phyloP scores from a whole-genome alignment of 2,329 filamentous ascomycete genomes.

The Capronia epimyces region DNA sequence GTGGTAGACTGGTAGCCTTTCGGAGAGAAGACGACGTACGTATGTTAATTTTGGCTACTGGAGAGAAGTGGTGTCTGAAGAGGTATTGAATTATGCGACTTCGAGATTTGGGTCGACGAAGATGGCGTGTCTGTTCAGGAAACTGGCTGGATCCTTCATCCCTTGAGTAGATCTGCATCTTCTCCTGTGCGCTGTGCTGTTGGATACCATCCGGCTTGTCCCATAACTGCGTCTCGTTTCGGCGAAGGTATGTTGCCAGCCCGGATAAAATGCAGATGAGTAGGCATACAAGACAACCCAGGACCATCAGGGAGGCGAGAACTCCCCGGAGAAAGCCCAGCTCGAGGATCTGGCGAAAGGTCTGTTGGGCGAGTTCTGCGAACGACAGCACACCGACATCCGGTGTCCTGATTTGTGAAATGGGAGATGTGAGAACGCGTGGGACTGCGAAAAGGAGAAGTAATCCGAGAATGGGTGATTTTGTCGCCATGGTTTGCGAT shows the following conservation, averaged over 20 bases:
- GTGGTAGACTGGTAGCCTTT: neutral
- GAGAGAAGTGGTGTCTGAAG: neutral
- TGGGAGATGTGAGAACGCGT: slow-evolving; percentile 6
- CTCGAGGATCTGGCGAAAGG: slow-evolving; percentile 15
- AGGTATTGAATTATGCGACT: slow-evolving; percentile 8
- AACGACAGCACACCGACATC: slow-evolving; percentile 17
- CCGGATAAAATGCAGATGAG: slow-evolving; percentile 14
- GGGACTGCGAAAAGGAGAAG: slow-evolving; percentile 1
- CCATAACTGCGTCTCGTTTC: slow-evolving; percentile 11
- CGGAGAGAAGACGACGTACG: slow-evolving; percentile 2
- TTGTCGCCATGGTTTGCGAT: slow-evolving; percentile 1
- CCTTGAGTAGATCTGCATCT: neutral
- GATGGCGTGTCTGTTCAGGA: neutral
- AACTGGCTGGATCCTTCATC: no score
- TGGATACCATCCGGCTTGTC: slow-evolving; percentile 5
- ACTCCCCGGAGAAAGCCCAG: slow-evolving; percentile 18
- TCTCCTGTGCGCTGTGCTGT: neutral
- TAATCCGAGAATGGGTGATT: neutral
- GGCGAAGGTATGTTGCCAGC: slow-evolving; percentile 9
- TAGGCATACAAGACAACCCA: slow-evolving; percentile 14
- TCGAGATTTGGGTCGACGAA: neutral
- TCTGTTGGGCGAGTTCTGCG: slow-evolving; percentile 14
- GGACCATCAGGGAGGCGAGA: slow-evolving; percentile 8
- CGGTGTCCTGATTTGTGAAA: slow-evolving; percentile 9
- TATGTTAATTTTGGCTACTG: slow-evolving; percentile 18